These are phyloP conservation scores for Globisporangium iwayamae DNA, from an alignment of 352 stramenopile genomes.

Conservation along the genomic window DNA sequence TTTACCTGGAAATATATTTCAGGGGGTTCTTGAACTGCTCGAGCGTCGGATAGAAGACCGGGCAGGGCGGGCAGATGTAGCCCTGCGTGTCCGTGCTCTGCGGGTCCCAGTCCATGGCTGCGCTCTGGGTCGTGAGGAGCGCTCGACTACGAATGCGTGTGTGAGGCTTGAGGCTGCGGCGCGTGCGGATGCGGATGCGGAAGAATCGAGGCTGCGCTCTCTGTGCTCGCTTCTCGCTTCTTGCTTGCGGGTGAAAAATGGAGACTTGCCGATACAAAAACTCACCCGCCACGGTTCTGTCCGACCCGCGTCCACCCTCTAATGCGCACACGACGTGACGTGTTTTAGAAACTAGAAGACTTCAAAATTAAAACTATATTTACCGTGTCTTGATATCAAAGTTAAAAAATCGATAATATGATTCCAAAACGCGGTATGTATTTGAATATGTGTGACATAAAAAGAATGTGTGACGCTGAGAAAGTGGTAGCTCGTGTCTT, in stretches of 20 bases:
- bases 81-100: conserved; percentile 45
- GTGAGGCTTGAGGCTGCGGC: background rate
- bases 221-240: background rate
- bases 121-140: background rate
- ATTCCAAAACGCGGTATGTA: background rate
- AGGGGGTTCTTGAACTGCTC: conserved; percentile 90
- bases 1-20: conserved; percentile 92
- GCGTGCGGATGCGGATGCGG: background rate
- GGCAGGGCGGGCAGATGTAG: conserved; percentile 82
- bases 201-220: conserved; percentile 1
- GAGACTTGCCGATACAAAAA: conserved; percentile 6
- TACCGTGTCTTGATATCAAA: too few relatives aligned
- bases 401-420: too few relatives aligned
- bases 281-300: background rate
- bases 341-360: background rate
- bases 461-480: background rate
- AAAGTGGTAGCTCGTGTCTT: conserved; percentile 8
- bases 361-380: background rate
- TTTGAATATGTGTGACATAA: background rate
- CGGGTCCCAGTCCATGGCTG: conserved; percentile 69
- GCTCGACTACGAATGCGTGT: background rate
- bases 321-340: background rate
- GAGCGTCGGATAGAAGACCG: conserved; percentile 81
- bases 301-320: background rate
- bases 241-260: background rate